Evolutionary conservation across 2,329 filamentous ascomycete genomes (phyloP).

Genomic region (Colletotrichum graminicola): DNA sequence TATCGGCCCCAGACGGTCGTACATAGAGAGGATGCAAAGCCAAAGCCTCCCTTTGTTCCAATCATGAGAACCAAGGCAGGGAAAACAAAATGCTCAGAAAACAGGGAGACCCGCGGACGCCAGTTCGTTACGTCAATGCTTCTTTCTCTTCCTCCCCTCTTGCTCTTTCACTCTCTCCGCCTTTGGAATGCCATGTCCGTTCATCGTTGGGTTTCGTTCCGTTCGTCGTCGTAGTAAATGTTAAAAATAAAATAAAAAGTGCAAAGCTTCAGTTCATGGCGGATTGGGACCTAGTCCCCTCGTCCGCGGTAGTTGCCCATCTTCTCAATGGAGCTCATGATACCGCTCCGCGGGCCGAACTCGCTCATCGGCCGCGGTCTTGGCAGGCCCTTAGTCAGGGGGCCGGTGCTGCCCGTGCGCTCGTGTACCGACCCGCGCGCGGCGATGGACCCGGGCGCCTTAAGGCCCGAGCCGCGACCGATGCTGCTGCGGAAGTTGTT

Average conservation of each 20-base stretch:
- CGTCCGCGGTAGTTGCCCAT: constrained; percentile 77
- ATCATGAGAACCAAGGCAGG: constrained; percentile 18
- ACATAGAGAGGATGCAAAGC: constrained; percentile 1
- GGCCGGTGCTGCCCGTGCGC: constrained; percentile 57
- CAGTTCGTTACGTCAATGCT: constrained; percentile 41
- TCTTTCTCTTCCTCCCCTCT: not conserved
- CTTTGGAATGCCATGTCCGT: constrained; percentile 36
- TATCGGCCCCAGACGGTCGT: not conserved
- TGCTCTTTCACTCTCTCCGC: not conserved
- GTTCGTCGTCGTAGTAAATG: constrained; percentile 16
- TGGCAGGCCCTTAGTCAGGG: constrained; percentile 56
- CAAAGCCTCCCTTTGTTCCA: constrained; percentile 1
- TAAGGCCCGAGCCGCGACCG: constrained; percentile 67
- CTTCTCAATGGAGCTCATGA: constrained; percentile 88
- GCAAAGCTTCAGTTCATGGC: not conserved
- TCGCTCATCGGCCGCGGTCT: constrained; percentile 61
- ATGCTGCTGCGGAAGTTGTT: constrained; percentile 68
- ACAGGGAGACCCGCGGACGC: constrained; percentile 38
- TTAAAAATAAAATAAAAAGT: not conserved
- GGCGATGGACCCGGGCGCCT: constrained; percentile 67
- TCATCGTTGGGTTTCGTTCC: constrained; percentile 38
- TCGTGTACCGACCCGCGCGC: constrained; percentile 64
- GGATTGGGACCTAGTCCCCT: constrained; percentile 44
- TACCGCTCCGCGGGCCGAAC: constrained; percentile 70
- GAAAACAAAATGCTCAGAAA: constrained; percentile 19